Evolutionary conservation across 1,284 basidiomycete genomes (phyloP).

Genomic region (Melanopsichium pennsylvanicum): DNA sequence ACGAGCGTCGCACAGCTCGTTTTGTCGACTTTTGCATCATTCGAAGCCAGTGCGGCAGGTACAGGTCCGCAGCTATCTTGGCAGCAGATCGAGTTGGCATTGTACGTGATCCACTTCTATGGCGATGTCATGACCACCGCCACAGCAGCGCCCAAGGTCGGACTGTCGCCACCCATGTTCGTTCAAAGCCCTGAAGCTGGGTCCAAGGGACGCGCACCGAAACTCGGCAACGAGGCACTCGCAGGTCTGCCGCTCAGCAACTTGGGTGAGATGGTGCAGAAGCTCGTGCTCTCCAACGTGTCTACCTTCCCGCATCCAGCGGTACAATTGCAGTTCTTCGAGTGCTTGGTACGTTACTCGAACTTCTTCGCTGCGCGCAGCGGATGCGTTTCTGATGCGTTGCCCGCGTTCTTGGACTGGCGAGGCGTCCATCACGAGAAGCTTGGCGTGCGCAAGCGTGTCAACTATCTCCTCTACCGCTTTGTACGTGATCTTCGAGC

Average conservation of each 20-base stretch:
- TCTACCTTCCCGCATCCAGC: constrained; percentile 83
- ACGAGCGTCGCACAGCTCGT: constrained; percentile 77
- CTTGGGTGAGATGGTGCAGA: constrained; percentile 87
- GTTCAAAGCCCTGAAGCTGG: constrained; percentile 55
- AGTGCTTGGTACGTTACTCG: constrained; percentile 87
- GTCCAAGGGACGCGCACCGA: constrained; percentile 52
- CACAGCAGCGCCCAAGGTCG: constrained; percentile 56
- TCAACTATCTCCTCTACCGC: constrained; percentile 91
- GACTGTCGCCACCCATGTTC: constrained; percentile 58
- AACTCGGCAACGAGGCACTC: constrained; percentile 47
- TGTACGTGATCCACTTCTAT: constrained; percentile 91
- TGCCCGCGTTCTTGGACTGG: constrained; percentile 87
- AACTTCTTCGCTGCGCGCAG: constrained; percentile 90
- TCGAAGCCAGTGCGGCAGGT: constrained; percentile 69
- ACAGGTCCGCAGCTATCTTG: constrained; percentile 74
- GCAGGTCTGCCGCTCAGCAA: constrained; percentile 77
- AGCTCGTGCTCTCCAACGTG: constrained; percentile 83
- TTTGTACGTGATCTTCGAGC: constrained; percentile 82
- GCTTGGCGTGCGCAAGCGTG: constrained; percentile 76
- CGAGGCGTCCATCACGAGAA: constrained; percentile 88
- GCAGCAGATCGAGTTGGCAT: constrained; percentile 91
- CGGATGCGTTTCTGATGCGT: constrained; percentile 75
- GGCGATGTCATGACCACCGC: constrained; percentile 72
- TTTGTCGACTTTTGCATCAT: constrained; percentile 76
- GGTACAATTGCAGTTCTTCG: constrained; percentile 93